A percentile compares a stretch with the other conserved stretches of the same genome.
Conservation (phyloP, 495 filamentous ascomycete genomes). For the Penicillium antarcticum region DNA sequence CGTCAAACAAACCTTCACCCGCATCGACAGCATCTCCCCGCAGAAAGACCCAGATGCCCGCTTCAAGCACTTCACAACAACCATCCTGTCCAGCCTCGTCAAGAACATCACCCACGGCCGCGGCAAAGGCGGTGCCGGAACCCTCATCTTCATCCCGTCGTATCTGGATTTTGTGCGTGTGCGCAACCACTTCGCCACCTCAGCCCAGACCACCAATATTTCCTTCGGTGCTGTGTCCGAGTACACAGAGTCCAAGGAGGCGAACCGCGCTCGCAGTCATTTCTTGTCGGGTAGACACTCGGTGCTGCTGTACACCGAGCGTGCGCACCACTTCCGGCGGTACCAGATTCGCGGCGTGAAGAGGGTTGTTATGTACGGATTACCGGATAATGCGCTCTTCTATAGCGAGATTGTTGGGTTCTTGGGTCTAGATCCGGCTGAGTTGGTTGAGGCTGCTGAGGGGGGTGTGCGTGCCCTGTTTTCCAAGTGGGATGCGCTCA, state of each 20-base stretch:
- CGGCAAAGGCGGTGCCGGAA: conserved; percentile 49
- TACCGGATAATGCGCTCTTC: conserved; percentile 86
- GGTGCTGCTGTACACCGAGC: conserved; percentile 85
- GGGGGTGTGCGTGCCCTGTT: conserved; percentile 68
- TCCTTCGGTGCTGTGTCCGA: conserved; percentile 87
- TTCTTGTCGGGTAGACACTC: conserved; percentile 80
- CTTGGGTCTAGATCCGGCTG: conserved; percentile 47
- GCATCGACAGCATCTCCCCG: conserved; percentile 70
- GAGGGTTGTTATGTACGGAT: conserved; percentile 76
- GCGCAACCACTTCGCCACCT: conserved; percentile 84
- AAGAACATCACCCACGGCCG: conserved; percentile 48
- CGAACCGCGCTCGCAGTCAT: conserved; percentile 79
- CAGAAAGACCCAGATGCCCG: conserved; percentile 77
- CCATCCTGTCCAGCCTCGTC: conserved; percentile 69
- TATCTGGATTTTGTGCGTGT: conserved; percentile 93
- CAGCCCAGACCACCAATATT: conserved; percentile 59
- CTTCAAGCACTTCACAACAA: conserved; percentile 86
- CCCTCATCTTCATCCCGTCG: conserved; percentile 81
- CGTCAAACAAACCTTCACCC: conserved; percentile 83
- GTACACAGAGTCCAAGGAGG: conserved; percentile 72
- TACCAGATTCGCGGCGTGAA: conserved; percentile 77
- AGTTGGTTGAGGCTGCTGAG: conserved; percentile 31
- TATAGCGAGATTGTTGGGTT: conserved; percentile 84
- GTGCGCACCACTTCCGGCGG: conserved; percentile 89
- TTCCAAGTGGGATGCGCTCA: conserved; percentile 83